These are phyloP conservation scores for Petunia axillaris DNA, from an alignment of 257 asterid genomes.

Conservation along the genomic window DNA sequence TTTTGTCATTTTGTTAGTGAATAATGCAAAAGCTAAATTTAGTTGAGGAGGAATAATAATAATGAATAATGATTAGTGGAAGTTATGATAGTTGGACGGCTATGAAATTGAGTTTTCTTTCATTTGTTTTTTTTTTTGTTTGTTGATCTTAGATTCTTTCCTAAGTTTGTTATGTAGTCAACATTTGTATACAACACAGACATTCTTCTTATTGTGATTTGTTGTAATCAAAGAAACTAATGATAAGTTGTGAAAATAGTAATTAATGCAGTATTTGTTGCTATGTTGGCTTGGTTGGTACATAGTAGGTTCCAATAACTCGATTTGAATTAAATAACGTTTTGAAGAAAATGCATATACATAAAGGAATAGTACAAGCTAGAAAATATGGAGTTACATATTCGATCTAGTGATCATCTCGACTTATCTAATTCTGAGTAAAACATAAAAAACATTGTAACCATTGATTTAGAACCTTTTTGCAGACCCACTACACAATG, in stretches of 20 bases:
- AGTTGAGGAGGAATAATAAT: conserved; percentile 3
- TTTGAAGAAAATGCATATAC: no score
- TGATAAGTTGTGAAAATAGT: not conserved
- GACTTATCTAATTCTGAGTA: no score
- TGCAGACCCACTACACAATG: no score
- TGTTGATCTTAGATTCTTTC: not conserved
- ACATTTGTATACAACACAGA: not conserved
- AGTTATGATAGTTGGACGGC: not conserved
- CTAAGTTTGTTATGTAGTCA: not conserved
- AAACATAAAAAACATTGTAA: no score
- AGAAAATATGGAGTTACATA: no score
- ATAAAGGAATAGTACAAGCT: no score
- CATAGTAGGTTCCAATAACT: no score
- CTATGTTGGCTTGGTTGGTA: not conserved
- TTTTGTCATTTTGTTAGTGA: conserved; percentile 11
- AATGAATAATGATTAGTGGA: no score
- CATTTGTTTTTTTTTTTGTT: not conserved
- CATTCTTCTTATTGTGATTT: not conserved
- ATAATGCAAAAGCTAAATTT: conserved; percentile 7
- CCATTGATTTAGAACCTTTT: no score
- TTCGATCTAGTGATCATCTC: no score
- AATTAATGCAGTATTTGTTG: not conserved
- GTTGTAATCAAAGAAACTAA: not conserved
- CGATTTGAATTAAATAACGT: no score
- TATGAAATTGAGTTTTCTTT: not conserved